A percentile compares a stretch with the other conserved stretches of the same genome.
These are phyloP conservation scores for Beauveria sp. DNA, from an alignment of 2,329 filamentous ascomycete genomes.

Conservation along the genomic window DNA sequence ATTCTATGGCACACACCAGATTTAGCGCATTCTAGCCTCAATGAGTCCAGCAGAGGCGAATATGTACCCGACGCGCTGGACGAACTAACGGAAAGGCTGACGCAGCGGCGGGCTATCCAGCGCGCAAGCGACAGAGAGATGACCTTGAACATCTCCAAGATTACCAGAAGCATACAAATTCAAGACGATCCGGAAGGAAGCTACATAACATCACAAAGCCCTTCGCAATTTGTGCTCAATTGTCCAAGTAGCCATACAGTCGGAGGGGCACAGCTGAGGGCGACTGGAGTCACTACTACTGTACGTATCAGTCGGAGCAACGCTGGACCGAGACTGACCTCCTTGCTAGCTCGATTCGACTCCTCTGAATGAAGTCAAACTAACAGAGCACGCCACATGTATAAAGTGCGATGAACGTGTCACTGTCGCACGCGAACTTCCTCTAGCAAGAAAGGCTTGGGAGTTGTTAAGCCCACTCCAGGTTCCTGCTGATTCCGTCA, in stretches of 20 bases:
- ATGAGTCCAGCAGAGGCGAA: constrained; percentile 23
- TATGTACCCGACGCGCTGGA: constrained; percentile 30
- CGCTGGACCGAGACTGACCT: neutral
- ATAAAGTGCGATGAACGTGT: constrained; percentile 25
- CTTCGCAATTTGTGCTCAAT: constrained; percentile 29
- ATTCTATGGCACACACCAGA: constrained; percentile 31
- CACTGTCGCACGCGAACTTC: constrained; percentile 30
- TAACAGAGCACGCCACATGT: constrained; percentile 18
- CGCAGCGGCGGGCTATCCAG: constrained; percentile 27
- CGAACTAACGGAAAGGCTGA: constrained; percentile 25
- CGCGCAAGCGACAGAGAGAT: constrained; percentile 33
- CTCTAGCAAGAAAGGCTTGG: constrained; percentile 27
- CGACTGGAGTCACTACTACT: constrained; percentile 17
- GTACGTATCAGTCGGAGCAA: constrained; percentile 15
- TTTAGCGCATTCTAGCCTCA: constrained; percentile 18
- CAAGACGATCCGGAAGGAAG: constrained; percentile 26
- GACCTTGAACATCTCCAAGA: constrained; percentile 27
- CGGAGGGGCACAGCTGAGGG: constrained; percentile 27
- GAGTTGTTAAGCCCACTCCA: constrained; percentile 29
- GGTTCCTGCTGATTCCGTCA: constrained; percentile 29
- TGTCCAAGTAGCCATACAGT: constrained; percentile 28
- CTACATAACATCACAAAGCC: constrained; percentile 19
- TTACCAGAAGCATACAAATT: constrained; percentile 26
- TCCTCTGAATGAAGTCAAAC: neutral
- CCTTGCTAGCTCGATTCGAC: neutral